Evolutionary conservation across 176 grass and related monocot species (phyloP).

Genomic region (Poa annua): DNA sequence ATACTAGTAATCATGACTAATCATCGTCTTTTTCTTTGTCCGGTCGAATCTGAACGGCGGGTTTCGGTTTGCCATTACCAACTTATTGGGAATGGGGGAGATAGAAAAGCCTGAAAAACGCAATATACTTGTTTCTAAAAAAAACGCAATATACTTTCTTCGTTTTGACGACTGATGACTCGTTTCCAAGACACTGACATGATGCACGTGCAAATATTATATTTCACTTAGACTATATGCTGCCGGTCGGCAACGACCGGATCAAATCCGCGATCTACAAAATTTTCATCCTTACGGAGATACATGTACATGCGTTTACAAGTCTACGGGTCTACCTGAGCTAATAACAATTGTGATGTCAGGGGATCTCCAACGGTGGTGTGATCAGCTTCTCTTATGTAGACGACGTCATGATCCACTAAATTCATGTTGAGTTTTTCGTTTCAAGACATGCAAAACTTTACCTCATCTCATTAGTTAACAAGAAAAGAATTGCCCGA

Average conservation of each 20-base stretch:
- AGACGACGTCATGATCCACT: neutral
- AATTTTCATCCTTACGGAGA: neutral
- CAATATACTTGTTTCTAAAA: neutral
- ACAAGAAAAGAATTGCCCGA: no score
- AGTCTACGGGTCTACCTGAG: neutral
- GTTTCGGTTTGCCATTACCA: neutral
- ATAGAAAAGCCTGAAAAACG: neutral
- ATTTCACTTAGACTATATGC: neutral
- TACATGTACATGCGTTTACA: neutral
- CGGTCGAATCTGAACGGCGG: neutral
- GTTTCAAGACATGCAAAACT: no score
- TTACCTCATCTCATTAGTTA: no score
- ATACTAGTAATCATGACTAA: neutral
- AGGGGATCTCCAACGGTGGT: neutral
- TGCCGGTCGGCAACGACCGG: neutral
- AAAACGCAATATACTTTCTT: neutral
- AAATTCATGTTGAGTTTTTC: neutral
- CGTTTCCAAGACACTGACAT: neutral
- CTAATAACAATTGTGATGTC: neutral
- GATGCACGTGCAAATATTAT: neutral
- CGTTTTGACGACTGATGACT: slow-evolving; percentile 9
- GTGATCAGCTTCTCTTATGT: neutral
- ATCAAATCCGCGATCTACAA: neutral
- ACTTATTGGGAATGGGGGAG: neutral
- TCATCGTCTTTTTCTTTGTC: neutral